phyloP scores from a whole-genome alignment of 2,329 filamentous ascomycete genomes.

The Neopestalotiopsis sp. region DNA sequence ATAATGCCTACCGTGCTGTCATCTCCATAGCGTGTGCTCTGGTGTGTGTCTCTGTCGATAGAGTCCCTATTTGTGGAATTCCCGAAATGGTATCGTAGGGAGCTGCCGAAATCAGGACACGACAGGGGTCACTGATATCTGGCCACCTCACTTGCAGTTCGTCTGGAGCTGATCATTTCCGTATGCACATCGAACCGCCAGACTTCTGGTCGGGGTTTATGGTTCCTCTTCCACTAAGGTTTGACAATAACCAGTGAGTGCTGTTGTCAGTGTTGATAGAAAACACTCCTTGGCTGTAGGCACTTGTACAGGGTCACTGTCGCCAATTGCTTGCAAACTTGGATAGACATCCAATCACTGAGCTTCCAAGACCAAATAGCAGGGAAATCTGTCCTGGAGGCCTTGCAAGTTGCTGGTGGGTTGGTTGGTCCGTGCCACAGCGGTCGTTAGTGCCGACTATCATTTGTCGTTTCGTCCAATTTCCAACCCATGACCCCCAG shows the following conservation, averaged over 20 bases:
- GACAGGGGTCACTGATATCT: not conserved
- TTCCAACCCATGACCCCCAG: slow-evolving; percentile 8
- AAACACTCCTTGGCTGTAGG: not conserved
- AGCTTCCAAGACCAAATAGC: not conserved
- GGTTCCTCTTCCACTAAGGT: not conserved
- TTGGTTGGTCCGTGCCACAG: slow-evolving; percentile 17
- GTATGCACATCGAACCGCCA: not conserved
- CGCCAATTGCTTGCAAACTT: not conserved
- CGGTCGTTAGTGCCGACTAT: slow-evolving; percentile 16
- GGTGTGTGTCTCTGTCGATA: not conserved
- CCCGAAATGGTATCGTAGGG: not conserved
- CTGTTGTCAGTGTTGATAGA: not conserved
- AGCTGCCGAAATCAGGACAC: not conserved
- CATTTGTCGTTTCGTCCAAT: slow-evolving; percentile 15
- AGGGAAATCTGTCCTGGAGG: not conserved
- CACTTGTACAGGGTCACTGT: too few relatives aligned
- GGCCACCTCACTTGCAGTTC: not conserved
- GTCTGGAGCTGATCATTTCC: slow-evolving; percentile 2
- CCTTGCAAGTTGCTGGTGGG: not conserved
- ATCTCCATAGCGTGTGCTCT: slow-evolving; percentile 16
- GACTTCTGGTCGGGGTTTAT: not conserved
- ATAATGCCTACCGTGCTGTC: slow-evolving; percentile 19
- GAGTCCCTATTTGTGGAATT: slow-evolving; percentile 1
- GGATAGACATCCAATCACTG: not conserved
- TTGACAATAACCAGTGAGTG: not conserved